Base-by-base conservation (phyloP, 495 filamentous ascomycete genomes). In the Pseudevernia furfuracea region DNA sequence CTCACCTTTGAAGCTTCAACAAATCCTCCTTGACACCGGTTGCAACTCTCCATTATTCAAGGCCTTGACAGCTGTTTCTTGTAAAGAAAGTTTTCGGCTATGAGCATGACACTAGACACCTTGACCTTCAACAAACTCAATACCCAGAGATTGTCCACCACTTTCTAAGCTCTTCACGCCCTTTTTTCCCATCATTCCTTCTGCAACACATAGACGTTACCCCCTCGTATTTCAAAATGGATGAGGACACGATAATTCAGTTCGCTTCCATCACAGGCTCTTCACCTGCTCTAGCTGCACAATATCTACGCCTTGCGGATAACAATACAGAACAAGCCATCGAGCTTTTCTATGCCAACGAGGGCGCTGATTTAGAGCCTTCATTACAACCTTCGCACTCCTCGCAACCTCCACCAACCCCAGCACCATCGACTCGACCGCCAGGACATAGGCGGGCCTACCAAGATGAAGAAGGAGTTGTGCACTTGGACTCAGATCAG, bases 271-370 rank as follows among this genome's bases (percentile, higher is more conserved):
- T 98, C 71, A 97, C 94, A 46, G 77, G 76, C 53, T 79, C 83
- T 48, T 77, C 77, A 57, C 80, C 83, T 14, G 78, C 86, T 65
- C 80, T 85, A 64, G 92, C 91, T 32, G 80, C 80, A 61, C 88
- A 88, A 67, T 96, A 95, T 74, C 82, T 97, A 43, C 80, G 87
- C 68, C 78, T 98, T 60, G 86, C 90, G 34, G 90, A 95, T 67
- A 86, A 84, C 69, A 85, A 96, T 70, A 78, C 91, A 60, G 84
- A 88, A 70, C 89, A 94, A 72, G 94, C 94, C 11, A 84, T 97
- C 70, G 84, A 89, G 77, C 86, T 97, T 17, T 98, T 84, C 78
- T 97, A 89, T 74, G 87, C 91, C 65, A 93, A 89, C 68, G 81
- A 86, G 74, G 78, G 90, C 77, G 75, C 84, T 73, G 73, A 85